These are phyloP conservation scores for Eucalyptus viminalis DNA, from an alignment of 345 rosid species.

Conservation along the genomic window DNA sequence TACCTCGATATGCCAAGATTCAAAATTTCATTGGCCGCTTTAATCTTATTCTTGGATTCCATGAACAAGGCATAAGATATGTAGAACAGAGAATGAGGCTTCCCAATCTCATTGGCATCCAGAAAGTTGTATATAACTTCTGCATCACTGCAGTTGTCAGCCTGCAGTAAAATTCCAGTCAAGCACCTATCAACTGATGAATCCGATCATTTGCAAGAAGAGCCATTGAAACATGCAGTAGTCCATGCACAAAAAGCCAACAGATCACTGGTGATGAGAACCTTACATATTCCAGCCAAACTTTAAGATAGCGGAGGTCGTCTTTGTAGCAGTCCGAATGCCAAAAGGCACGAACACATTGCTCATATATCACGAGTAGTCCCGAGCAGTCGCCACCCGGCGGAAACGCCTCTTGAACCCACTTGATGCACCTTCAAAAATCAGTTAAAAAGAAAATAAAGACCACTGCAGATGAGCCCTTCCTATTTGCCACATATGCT, in stretches of 20 bases:
- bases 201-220: neutral
- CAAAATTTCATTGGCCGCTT: constrained; percentile 67
- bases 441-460: neutral
- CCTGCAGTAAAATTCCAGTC: constrained; percentile 23
- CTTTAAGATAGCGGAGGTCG: constrained; percentile 90
- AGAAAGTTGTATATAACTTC: constrained; percentile 71
- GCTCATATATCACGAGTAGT: constrained; percentile 69
- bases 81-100: constrained; percentile 45
- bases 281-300: constrained; percentile 94
- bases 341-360: constrained; percentile 89
- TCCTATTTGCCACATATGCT: neutral
- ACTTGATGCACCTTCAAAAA: constrained; percentile 64
- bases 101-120: constrained; percentile 75
- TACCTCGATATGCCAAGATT: constrained; percentile 67
- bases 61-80: constrained; percentile 55
- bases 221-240: neutral
- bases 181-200: neutral
- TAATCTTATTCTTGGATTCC: constrained; percentile 71
- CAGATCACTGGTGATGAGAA: neutral
- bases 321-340: constrained; percentile 65
- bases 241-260: neutral
- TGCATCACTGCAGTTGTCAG: constrained; percentile 69
- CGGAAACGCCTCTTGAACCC: constrained; percentile 93
- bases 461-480: neutral
- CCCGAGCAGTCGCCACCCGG: constrained; percentile 80